A percentile compares a stretch with the other conserved stretches of the same genome.
Evolutionary conservation across 164 flowering plant genomes (phyloP).

Genomic region (grape (Vitis vinifera)): DNA sequence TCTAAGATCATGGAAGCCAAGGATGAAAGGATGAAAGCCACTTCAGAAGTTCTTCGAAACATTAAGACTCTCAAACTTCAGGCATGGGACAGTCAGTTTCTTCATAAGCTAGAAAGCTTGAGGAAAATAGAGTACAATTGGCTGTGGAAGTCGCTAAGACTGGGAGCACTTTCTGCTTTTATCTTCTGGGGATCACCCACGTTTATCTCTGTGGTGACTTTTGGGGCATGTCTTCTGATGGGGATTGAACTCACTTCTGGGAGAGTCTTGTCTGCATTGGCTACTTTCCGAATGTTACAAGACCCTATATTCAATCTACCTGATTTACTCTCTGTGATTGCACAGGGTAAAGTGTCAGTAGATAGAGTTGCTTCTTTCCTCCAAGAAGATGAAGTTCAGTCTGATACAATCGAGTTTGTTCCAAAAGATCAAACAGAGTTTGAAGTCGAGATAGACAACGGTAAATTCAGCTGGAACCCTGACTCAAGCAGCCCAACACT

Average conservation of each 20-base stretch:
- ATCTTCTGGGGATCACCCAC: conserved; percentile 92
- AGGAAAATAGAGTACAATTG: conserved; percentile 63
- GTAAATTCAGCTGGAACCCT: conserved; percentile 75
- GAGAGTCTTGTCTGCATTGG: conserved; percentile 85
- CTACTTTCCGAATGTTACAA: conserved; percentile 91
- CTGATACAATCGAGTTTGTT: conserved; percentile 52
- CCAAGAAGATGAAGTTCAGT: conserved; percentile 72
- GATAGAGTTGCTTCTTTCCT: conserved; percentile 75
- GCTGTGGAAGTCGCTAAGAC: conserved; percentile 71
- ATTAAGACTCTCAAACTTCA: conserved; percentile 88
- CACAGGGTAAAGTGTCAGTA: conserved; percentile 86
- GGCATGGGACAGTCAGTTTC: conserved; percentile 86
- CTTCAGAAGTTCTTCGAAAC: conserved; percentile 79
- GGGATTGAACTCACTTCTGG: conserved; percentile 85
- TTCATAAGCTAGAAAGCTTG: conserved; percentile 55
- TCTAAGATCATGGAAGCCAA: conserved; percentile 82
- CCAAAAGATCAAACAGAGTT: conserved; percentile 49
- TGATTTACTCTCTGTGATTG: conserved; percentile 65
- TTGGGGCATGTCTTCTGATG: conserved; percentile 70
- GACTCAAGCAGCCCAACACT: conserved; percentile 58
- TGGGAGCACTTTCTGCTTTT: conserved; percentile 59
- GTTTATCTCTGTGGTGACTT: conserved; percentile 76
- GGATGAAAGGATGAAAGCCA: conserved; percentile 83
- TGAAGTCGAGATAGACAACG: conserved; percentile 55
- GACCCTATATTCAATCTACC: conserved; percentile 90